Base-by-base conservation (phyloP, 1,139 yeast species). In the Lodderomyces jiufengensis region DNA sequence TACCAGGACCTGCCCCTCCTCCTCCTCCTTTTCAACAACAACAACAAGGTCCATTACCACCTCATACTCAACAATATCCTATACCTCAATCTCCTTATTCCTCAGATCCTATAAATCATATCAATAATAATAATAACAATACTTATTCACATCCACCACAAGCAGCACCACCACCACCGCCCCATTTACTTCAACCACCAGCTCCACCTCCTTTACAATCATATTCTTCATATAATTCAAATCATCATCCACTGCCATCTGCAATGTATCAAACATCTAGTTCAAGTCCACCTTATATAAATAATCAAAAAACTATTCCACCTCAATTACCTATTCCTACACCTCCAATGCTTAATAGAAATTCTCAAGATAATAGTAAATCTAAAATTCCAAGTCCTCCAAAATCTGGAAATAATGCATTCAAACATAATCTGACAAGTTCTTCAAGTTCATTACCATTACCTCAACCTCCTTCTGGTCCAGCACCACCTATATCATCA, bases 391-490 rank as follows among this genome's bases (percentile, higher is more conserved):
- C 27, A 11, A 38, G 38, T 27, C 38, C 41, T 4, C 15, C 31
- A 2, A 27, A 24, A 12, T 20, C 21, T 3, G 14, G 21, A 14
- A 16, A 10, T 18, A n/a, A 22, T 3, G 9, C 14, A 11, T 28
- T 28, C 22, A 21, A 15, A 21, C 24, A 12, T 11, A 23, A 28
- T 11, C 24, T 15, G 16, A 18, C 31, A 10, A 9, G 24, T 3
- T 15, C 30, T 9, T 31, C 40, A 9, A 20, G 15, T 14, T 22
- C 24, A 23, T 13, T 40, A 8, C 44, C 41, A 6, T 33, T 40
- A 18, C 44, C 44, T 9, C 41, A 37, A n/a, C 43, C 38, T 4
- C 41, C 43, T 3, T 24, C 45, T 2, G 41, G 32, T 6, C 40
- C 38, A 24, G 12, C 32, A 7, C 12, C 27, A 13, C 26, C 34